Percentiles rank a stretch among this genome's conserved stretches.
phyloP scores from a whole-genome alignment of 352 stramenopile species.

The Saprolegnia diclina region DNA sequence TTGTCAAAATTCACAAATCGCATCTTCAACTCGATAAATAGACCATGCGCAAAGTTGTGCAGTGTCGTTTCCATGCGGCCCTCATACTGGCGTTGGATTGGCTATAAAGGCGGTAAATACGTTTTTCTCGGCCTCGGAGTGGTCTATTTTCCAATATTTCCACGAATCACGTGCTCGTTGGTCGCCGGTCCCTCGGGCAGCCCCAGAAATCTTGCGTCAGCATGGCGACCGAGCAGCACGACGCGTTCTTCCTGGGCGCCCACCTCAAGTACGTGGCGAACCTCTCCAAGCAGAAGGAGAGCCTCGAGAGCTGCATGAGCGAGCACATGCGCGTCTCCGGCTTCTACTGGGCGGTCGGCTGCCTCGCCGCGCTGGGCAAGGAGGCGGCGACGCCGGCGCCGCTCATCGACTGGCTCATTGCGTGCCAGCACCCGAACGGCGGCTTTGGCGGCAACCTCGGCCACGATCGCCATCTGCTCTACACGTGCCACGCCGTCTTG shows the following conservation, averaged over 20 bases:
- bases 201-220: no score
- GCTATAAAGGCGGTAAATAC: no score
- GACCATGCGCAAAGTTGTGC: no score
- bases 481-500: constrained; percentile 97
- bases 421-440: constrained; percentile 88
- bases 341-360: constrained; percentile 97
- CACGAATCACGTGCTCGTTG: no score
- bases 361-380: constrained; percentile 89
- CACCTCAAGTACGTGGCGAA: constrained; percentile 76
- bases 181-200: no score
- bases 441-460: constrained; percentile 95
- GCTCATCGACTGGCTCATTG: constrained; percentile 94
- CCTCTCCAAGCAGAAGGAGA: constrained; percentile 83
- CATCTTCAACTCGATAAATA: no score
- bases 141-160: no score
- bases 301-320: constrained; percentile 90
- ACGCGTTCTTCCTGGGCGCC: constrained; percentile 33
- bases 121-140: no score
- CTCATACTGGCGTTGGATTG: no score
- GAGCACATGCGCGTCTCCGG: constrained; percentile 97
- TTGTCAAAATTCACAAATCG: no score
- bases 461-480: constrained; percentile 97
- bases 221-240: neutral
- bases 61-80: no score
- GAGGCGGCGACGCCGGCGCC: constrained; percentile 71